phyloP scores from a whole-genome alignment of 2,329 filamentous ascomycete genomes.

The Aspergillus clavatus region DNA sequence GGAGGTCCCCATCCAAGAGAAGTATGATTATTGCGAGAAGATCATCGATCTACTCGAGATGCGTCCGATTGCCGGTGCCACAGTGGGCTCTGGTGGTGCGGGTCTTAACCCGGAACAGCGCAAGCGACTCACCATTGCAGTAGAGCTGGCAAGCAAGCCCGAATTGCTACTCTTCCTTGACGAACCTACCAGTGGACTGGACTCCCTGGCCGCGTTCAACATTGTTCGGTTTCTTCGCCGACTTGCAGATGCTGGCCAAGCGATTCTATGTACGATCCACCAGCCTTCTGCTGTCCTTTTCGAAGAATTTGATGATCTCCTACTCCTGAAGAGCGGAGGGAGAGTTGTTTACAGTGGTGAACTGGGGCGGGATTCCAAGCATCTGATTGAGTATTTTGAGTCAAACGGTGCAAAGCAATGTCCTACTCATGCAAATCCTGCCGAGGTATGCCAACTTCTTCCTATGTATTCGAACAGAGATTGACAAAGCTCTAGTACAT shows the following conservation, averaged over 20 bases:
- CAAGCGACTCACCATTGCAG: constrained; percentile 62
- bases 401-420: constrained; percentile 58
- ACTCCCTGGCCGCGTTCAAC: constrained; percentile 64
- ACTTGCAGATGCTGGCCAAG: constrained; percentile 70
- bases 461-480: not conserved
- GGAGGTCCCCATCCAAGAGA: constrained; percentile 55
- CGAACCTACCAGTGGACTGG: constrained; percentile 61
- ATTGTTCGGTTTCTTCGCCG: constrained; percentile 60
- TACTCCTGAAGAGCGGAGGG: constrained; percentile 73
- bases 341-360: constrained; percentile 82
- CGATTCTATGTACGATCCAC: constrained; percentile 86
- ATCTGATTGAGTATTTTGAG: constrained; percentile 68
- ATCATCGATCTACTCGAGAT: constrained; percentile 67
- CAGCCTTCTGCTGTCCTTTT: constrained; percentile 84
- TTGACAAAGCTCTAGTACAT: constrained; percentile 58
- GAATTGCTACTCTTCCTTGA: constrained; percentile 59
- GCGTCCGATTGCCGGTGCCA: constrained; percentile 61
- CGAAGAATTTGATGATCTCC: constrained; percentile 78
- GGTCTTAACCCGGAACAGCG: constrained; percentile 63
- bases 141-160: constrained; percentile 59
- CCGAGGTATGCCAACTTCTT: constrained; percentile 45
- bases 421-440: constrained; percentile 61
- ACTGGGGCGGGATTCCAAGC: constrained; percentile 68
- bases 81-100: constrained; percentile 55
- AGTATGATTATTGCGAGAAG: constrained; percentile 63